Evolutionary conservation across 805 yeast species (phyloP).

Genomic region (Wickerhamiella sergipiensis): DNA sequence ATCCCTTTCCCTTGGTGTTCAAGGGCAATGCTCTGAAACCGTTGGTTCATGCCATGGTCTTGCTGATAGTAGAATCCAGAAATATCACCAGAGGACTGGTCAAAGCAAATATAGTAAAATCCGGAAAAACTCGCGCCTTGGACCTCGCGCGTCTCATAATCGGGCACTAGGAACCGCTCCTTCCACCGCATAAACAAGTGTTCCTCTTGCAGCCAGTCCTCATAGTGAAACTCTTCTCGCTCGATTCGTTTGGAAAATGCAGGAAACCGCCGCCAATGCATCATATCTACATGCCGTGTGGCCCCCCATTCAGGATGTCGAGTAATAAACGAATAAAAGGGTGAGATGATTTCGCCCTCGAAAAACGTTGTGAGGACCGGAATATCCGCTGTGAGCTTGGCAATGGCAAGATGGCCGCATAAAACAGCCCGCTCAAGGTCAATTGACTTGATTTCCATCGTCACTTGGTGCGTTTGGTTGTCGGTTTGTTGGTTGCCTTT

Average conservation of each 20-base stretch:
- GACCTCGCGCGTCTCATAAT: constrained; percentile 46
- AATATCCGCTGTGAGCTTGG: constrained; percentile 44
- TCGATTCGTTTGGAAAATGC: constrained; percentile 14
- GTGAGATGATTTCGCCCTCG: constrained; percentile 57
- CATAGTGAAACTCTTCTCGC: constrained; percentile 19
- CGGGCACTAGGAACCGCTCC: constrained; percentile 76
- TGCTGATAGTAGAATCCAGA: constrained; percentile 57
- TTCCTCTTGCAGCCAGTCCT: constrained; percentile 27
- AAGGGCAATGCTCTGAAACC: constrained; percentile 4
- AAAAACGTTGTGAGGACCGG: constrained; percentile 60
- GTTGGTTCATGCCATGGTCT: constrained; percentile 6
- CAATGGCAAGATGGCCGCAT: constrained; percentile 51
- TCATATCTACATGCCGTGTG: constrained; percentile 43
- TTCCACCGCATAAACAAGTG: constrained; percentile 88
- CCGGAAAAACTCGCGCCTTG: constrained; percentile 83
- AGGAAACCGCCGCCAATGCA: constrained; percentile 52
- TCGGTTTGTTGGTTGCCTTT: constrained; percentile 63
- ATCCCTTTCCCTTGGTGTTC: background rate
- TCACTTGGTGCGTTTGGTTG: constrained; percentile 47
- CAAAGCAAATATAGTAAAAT: constrained; percentile 75
- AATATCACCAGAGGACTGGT: constrained; percentile 60
- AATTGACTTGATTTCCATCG: constrained; percentile 56
- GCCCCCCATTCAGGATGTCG: constrained; percentile 48
- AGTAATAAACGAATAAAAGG: constrained; percentile 44
- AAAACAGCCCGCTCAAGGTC: constrained; percentile 40